A percentile compares a stretch with the other conserved stretches of the same genome.
Conservation (phyloP, 192 early-diverging fungal genomes). For the Entomortierella beljakovae region DNA sequence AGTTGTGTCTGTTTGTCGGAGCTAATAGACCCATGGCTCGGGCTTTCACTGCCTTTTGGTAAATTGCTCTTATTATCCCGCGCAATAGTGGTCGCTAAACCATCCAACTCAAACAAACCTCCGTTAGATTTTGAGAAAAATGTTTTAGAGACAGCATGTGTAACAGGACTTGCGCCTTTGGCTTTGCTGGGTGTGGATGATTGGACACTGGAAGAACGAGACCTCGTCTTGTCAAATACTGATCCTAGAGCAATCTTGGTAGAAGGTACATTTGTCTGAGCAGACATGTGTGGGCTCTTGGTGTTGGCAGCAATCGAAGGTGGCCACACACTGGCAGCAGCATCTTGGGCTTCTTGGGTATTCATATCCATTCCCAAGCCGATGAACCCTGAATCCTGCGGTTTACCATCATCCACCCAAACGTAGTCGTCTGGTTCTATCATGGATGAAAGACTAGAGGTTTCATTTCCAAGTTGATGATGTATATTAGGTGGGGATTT, state of each 20-base stretch:
- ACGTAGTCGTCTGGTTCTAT: conserved; percentile 25
- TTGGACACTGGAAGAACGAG: conserved; percentile 8
- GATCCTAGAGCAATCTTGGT: background rate
- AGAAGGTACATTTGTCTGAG: background rate
- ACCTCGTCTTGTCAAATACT: conserved; percentile 16
- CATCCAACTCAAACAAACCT: conserved; percentile 34
- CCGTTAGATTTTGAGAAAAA: conserved; percentile 36
- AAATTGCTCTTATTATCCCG: conserved; percentile 9
- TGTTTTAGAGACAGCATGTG: conserved; percentile 29
- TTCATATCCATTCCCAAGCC: conserved; percentile 23
- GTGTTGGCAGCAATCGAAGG: conserved; percentile 18
- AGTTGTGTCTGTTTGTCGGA: background rate
- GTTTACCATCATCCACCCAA: conserved; percentile 9
- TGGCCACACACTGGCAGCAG: conserved; percentile 1
- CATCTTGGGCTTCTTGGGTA: conserved; percentile 9
- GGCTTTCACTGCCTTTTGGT: background rate
- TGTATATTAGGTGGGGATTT: background rate
- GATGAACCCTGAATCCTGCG: conserved; percentile 1
- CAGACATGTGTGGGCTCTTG: conserved; percentile 1
- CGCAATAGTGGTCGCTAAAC: conserved; percentile 38
- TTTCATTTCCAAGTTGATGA: conserved; percentile 35
- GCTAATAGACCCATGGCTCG: background rate
- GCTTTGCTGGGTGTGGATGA: background rate
- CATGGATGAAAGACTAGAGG: background rate
- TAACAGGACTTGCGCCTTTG: background rate